Evolutionary conservation across 1,139 yeast species (phyloP), one percentile per base, ranked within the genome.

Genomic region (Hemisphaericaspora xylofermentans): DNA sequence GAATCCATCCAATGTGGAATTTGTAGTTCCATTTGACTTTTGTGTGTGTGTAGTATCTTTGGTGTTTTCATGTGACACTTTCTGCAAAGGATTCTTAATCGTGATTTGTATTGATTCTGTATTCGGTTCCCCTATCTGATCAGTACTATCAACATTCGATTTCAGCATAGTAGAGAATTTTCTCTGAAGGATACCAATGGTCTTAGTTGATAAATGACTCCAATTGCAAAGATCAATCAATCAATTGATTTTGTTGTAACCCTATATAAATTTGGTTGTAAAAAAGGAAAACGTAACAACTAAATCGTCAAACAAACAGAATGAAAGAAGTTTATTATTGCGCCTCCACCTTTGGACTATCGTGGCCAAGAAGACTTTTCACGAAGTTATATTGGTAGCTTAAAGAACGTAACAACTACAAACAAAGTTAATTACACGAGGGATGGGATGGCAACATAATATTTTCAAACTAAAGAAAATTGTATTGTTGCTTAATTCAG

Each of bases 241-340:
- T 27, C 14, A 27, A 13, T 4, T 24, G 26, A 6, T 24, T 10
- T 10, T 24, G 13, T n/a, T n/a, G n/a, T n/a, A n/a, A n/a, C n/a
- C n/a, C n/a, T n/a, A n/a, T n/a, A n/a, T n/a, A 25, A 26, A 13
- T 5, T 6, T 31, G 34, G 25, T 31, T 18, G 34, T 31, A 31
- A 21, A 18, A 31, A 31, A 21, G 13, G 6, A 16, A 15, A 7
- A 7, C 32, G 21, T 29, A 4, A n/a, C n/a, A n/a, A n/a, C n/a
- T n/a, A n/a, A n/a, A n/a, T n/a, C n/a, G n/a, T n/a, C n/a, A n/a
- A n/a, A n/a, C n/a, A n/a, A n/a, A n/a, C n/a, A n/a, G n/a, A n/a
- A n/a, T n/a, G n/a, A n/a, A n/a, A n/a, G n/a, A n/a, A n/a, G n/a
- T n/a, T n/a, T n/a, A n/a, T n/a, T n/a, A n/a, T n/a, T n/a, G n/a